Base-by-base conservation (phyloP, 305 asterid species). In the Fraxinus ornus region DNA sequence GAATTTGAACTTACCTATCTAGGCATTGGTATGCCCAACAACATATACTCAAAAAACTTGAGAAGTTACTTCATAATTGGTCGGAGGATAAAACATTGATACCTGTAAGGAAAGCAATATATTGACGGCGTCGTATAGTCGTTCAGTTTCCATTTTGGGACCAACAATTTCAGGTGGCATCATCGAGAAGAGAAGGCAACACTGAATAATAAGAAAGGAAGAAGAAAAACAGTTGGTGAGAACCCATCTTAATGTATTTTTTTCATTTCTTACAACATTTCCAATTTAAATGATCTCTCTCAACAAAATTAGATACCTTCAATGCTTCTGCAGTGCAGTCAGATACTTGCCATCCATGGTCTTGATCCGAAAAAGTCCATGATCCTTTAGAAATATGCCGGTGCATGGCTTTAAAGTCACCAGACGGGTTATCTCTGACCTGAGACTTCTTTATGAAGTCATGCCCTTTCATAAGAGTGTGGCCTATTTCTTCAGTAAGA, bases 251-350 rank as follows among this genome's bases (percentile, higher is more conserved):
- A 24, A 73, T 24, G 21, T 47, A 24, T 5, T 71, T 37, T 30
- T 66, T 33, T 32, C 37, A 12, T 68, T 55, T 76, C 73, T 36
- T 79, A 36, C 41, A 60, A 21, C 5, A 64, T 24, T 64, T 64
- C n/a, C 35, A 9, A 22, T 24, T 8, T 64, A 70, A 35, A 28
- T 68, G 3, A 55, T 1, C 4, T 70, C 57, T 70, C 13, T 72
- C 44, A 71, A 76, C 30, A 21, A 19, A 75, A 21, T 7, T 35
- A 80, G 22, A 19, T 83, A 94, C 99, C 97, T 89, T 95, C 77
- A 95, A 68, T 55, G 90, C 98, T 89, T 95, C 99, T 7, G 98
- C 98, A 0, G 98, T 95, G 80, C 95, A 90, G 75, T 92, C 98
- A 3, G 98, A 92, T 13, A 92, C 94, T 85, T 89, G 94, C 98